Evolutionary conservation across 1,139 yeast species (phyloP).

Genomic region (Protomyces pachydermus): DNA sequence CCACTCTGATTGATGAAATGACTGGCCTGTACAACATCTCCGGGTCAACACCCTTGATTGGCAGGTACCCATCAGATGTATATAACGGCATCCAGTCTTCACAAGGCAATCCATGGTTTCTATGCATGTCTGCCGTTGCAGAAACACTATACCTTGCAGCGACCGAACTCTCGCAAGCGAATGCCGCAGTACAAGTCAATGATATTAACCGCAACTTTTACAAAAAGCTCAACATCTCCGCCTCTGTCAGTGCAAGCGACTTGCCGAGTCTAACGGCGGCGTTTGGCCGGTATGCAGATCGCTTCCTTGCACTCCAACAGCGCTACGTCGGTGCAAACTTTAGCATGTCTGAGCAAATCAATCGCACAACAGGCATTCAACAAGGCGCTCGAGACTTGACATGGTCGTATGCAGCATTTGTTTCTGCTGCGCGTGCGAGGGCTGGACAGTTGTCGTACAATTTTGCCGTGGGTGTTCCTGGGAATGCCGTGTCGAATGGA

Average conservation of each 20-base stretch:
- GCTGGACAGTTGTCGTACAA: constrained; percentile 17
- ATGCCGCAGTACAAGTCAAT: not conserved
- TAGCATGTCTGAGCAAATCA: constrained; percentile 78
- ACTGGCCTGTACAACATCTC: constrained; percentile 70
- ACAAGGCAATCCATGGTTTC: constrained; percentile 94
- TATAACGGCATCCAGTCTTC: constrained; percentile 60
- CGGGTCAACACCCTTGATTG: constrained; percentile 58
- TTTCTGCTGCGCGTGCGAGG: constrained; percentile 40
- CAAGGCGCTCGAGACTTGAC: constrained; percentile 84
- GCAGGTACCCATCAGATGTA: constrained; percentile 89
- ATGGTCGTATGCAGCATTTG: constrained; percentile 84
- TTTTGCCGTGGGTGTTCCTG: not conserved
- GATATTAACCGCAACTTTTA: constrained; percentile 16
- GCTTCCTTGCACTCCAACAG: constrained; percentile 37
- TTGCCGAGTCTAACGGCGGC: constrained; percentile 30
- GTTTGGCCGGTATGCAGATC: constrained; percentile 29
- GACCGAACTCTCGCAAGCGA: constrained; percentile 4
- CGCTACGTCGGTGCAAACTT: constrained; percentile 45
- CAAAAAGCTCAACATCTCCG: not conserved
- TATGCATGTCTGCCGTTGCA: constrained; percentile 76
- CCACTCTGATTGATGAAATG: constrained; percentile 60
- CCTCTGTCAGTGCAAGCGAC: not conserved
- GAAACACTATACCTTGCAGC: constrained; percentile 45
- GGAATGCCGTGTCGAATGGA: not conserved
- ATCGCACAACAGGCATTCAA: constrained; percentile 72